A percentile compares a stretch with the other conserved stretches of the same genome.
These are phyloP conservation scores for Nemania sp. DNA, from an alignment of 2,329 filamentous ascomycete genomes.

Conservation along the genomic window DNA sequence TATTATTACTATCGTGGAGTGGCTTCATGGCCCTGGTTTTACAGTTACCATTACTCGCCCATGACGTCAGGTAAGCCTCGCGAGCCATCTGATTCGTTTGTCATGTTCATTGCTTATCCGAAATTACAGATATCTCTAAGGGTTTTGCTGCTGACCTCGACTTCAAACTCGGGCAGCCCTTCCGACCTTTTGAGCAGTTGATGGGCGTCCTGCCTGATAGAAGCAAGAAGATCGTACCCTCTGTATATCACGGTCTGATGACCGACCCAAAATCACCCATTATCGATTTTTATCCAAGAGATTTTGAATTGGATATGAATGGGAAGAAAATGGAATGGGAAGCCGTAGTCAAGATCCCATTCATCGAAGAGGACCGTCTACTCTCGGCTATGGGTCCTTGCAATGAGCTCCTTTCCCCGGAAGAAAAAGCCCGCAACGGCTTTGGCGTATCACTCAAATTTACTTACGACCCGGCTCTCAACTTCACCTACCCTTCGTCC, in stretches of 20 bases:
- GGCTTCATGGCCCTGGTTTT: conserved; percentile 98
- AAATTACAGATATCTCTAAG: conserved; percentile 74
- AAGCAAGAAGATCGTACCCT: conserved; percentile 93
- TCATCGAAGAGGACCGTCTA: conserved; percentile 90
- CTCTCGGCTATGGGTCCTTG: conserved; percentile 84
- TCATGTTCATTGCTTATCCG: neutral
- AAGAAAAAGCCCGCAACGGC: conserved; percentile 80
- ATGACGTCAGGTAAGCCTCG: conserved; percentile 75
- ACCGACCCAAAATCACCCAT: conserved; percentile 88
- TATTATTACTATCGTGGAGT: conserved; percentile 98
- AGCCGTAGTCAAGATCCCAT: conserved; percentile 97
- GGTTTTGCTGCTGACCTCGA: conserved; percentile 85
- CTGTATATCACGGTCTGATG: conserved; percentile 89
- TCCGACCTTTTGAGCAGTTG: conserved; percentile 91
- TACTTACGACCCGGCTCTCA: conserved; percentile 74
- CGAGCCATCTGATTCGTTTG: neutral
- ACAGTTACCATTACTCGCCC: conserved; percentile 93
- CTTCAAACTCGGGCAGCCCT: conserved; percentile 92
- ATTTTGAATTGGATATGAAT: conserved; percentile 98
- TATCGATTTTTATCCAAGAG: conserved; percentile 95
- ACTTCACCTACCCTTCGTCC: conserved; percentile 86
- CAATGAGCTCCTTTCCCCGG: conserved; percentile 74
- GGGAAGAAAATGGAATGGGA: conserved; percentile 99
- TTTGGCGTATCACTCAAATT: conserved; percentile 95
- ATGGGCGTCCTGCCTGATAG: conserved; percentile 98